A percentile compares a stretch with the other conserved stretches of the same genome.
Conservation (phyloP, 176 grass and related monocot species). For the Oryza nivara region DNA sequence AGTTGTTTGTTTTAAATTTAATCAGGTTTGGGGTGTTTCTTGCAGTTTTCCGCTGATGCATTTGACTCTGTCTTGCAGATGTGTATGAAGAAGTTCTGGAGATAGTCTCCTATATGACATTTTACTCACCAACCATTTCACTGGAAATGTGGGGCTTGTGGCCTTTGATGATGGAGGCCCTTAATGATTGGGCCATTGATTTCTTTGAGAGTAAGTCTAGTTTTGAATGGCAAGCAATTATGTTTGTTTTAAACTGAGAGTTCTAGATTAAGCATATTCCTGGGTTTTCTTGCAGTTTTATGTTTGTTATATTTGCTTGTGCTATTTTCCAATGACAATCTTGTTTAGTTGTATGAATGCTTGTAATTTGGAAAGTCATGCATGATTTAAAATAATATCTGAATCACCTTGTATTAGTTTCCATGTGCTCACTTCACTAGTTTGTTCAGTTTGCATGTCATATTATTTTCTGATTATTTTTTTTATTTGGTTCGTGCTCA, state of each 20-base stretch:
- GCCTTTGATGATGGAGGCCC: constrained; percentile 89
- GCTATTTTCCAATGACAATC: not conserved
- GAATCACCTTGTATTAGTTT: not conserved
- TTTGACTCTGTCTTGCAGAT: constrained; percentile 59
- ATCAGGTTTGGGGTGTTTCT: not conserved
- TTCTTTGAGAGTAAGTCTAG: constrained; percentile 95
- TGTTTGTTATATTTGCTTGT: not conserved
- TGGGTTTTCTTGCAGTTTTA: not conserved
- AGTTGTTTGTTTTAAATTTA: constrained; percentile 22
- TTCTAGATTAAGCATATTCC: not conserved
- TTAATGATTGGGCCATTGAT: constrained; percentile 94
- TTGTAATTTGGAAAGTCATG: not conserved
- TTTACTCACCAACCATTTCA: constrained; percentile 88
- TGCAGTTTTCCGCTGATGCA: not conserved
- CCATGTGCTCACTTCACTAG: not conserved
- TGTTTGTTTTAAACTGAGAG: not conserved
- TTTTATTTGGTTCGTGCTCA: not conserved
- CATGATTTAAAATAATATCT: not conserved
- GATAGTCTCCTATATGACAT: constrained; percentile 95
- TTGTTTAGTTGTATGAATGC: not conserved
- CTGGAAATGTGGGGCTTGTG: constrained; percentile 96
- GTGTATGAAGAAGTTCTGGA: constrained; percentile 97
- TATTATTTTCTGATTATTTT: not conserved
- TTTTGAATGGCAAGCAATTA: not conserved
- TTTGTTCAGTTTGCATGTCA: not conserved